Conservation (phyloP, 2,329 filamentous ascomycete species). For the Acarospora socialis region DNA sequence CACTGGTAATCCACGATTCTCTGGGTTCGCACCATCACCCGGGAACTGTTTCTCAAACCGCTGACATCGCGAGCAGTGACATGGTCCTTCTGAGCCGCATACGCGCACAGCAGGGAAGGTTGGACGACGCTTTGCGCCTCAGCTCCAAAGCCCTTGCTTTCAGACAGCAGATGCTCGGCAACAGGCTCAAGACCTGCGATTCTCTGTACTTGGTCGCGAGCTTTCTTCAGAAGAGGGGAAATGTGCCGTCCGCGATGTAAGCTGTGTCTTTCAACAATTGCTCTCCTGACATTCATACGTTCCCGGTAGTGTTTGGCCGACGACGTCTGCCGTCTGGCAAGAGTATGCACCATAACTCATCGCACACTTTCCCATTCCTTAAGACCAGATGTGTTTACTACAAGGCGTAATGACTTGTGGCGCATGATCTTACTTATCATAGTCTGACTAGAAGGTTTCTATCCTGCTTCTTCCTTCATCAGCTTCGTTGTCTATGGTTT, state of each 20-base stretch:
- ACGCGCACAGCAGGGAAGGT: slow-evolving; percentile 10
- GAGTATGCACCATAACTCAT: not conserved
- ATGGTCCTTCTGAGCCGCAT: slow-evolving; percentile 14
- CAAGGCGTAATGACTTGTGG: not conserved
- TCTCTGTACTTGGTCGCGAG: slow-evolving; percentile 13
- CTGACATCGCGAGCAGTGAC: no score
- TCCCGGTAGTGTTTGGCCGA: no score
- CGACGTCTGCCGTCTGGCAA: not conserved
- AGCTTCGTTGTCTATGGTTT: not conserved
- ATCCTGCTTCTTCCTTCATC: not conserved
- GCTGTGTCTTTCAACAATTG: no score
- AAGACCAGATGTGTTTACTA: not conserved
- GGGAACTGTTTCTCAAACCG: no score
- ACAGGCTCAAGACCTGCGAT: slow-evolving; percentile 11
- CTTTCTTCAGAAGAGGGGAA: not conserved
- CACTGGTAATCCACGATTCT: slow-evolving; percentile 14
- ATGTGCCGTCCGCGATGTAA: not conserved
- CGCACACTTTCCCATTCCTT: not conserved
- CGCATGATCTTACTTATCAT: not conserved
- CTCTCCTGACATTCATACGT: no score
- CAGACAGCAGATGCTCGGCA: slow-evolving; percentile 9
- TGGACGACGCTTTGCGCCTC: slow-evolving; percentile 11
- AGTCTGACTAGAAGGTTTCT: not conserved
- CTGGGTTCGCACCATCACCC: no score
- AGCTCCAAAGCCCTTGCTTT: slow-evolving; percentile 12